Evolutionary conservation across 768 basidiomycete genomes (phyloP).

Genomic region (Boletus sp.): DNA sequence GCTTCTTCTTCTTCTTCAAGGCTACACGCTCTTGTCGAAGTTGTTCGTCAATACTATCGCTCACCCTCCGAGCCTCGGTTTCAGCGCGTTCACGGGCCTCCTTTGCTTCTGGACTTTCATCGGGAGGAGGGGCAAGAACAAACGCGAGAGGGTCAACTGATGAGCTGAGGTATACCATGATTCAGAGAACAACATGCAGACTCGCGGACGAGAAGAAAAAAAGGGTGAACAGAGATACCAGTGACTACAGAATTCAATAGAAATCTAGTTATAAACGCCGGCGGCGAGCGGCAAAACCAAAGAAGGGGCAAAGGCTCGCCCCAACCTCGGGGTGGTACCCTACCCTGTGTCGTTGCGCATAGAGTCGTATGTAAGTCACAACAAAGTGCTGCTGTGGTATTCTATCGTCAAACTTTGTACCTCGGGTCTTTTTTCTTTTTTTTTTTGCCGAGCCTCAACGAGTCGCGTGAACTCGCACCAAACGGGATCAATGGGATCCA

Average conservation of each 20-base stretch:
- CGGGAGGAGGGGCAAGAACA: constrained; percentile 58
- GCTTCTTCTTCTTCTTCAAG: constrained; percentile 59
- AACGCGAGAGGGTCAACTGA: constrained; percentile 64
- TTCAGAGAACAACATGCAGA: not conserved
- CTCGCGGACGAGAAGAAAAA: not conserved
- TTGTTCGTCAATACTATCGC: constrained; percentile 76
- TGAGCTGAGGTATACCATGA: constrained; percentile 34
- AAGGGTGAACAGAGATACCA: not conserved
- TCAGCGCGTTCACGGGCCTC: constrained; percentile 56
- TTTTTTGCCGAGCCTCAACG: not conserved
- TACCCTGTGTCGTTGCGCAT: too few relatives aligned
- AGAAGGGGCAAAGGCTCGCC: not conserved
- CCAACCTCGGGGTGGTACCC: too few relatives aligned
- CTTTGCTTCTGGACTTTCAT: constrained; percentile 59
- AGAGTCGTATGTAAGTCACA: too few relatives aligned
- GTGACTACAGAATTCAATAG: too few relatives aligned
- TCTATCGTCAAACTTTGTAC: not conserved
- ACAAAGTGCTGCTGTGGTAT: not conserved
- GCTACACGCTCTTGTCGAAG: constrained; percentile 57
- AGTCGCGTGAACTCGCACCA: too few relatives aligned
- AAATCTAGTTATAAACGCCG: not conserved
- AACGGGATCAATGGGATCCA: too few relatives aligned
- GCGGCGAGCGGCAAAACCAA: not conserved
- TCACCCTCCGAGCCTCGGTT: constrained; percentile 57
- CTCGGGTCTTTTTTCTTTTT: not conserved